Evolutionary conservation across 192 early-diverging fungal genomes (phyloP), one percentile per base, ranked within the genome.

Genomic region (Neocallimastix lanati): DNA sequence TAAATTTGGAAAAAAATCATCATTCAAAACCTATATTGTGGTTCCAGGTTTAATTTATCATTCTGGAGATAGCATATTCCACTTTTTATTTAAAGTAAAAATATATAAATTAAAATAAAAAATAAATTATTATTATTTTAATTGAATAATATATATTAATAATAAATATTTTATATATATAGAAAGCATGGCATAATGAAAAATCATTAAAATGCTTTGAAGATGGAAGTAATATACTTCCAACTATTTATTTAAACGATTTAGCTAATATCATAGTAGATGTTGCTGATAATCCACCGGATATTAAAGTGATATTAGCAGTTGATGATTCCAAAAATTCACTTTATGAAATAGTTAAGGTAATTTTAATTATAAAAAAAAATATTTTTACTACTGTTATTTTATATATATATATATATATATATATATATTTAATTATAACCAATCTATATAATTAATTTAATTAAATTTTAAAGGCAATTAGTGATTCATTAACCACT

Each of bases 151-250:
- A n/a, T n/a, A n/a, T n/a, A n/a, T n/a, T n/a, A n/a, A n/a, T n/a
- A n/a, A n/a, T n/a, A n/a, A n/a, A n/a, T n/a, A n/a, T n/a, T n/a
- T n/a, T n/a, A n/a, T n/a, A 81, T 29, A 37, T 76, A 78, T 29
- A 87, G 85, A 25, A 81, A 30, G 90, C 88, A 18, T 91, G 90
- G 90, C 88, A 90, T 79, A 90, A 90, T 80, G 82, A 87, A 76
- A 76, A 84, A 28, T 82, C 83, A 50, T 83, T 90, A 25, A 76
- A 80, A 29, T 87, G 87, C 77, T 91, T 86, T 81, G 90, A 88
- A 21, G 90, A 91, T 33, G 90, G 90, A 9, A 21, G 76, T 25
- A 91, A 91, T 80, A 77, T 84, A 28, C 30, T 90, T 28, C 90
- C 90, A 15, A 88, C 84, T 4, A 90, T 91, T 76, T 85, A 88